These are phyloP conservation scores for Geosmithia morbida DNA, from an alignment of 2,329 filamentous ascomycete species.

Conservation along the genomic window DNA sequence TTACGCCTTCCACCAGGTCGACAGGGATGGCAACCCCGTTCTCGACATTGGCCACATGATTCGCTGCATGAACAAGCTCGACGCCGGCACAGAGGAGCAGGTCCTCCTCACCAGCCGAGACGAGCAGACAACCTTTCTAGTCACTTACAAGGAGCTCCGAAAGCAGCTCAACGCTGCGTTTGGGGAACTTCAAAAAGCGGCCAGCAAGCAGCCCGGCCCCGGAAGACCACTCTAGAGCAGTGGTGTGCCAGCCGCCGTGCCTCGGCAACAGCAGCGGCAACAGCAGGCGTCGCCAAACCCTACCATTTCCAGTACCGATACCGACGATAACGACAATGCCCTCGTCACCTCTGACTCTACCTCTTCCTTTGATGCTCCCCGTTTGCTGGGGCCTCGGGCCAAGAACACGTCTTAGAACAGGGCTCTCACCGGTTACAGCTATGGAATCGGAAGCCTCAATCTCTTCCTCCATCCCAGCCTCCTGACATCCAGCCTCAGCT, in stretches of 20 bases:
- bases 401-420: too few species aligned
- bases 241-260: background rate
- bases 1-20: constrained; percentile 94
- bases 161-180: constrained; percentile 45
- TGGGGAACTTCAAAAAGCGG: constrained; percentile 37
- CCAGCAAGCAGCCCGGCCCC: constrained; percentile 17
- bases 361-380: too few species aligned
- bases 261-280: too few species aligned
- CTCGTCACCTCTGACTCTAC: too few species aligned
- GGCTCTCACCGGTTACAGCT: too few species aligned
- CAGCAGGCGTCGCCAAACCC: too few species aligned
- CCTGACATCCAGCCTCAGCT: too few species aligned
- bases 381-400: too few species aligned
- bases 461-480: too few species aligned
- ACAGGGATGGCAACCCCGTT: constrained; percentile 67
- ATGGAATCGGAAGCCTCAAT: too few species aligned
- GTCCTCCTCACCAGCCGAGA: constrained; percentile 78
- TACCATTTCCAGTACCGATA: too few species aligned
- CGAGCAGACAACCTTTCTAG: constrained; percentile 75
- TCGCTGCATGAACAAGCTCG: constrained; percentile 77
- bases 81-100: constrained; percentile 77
- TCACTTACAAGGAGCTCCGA: constrained; percentile 82
- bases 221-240: constrained; percentile 14
- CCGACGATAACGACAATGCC: too few species aligned
- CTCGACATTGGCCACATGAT: constrained; percentile 82